Evolutionary conservation across 83 land plant species (phyloP), one percentile per base, ranked within the genome.

Genomic region (Diphasiastrum complanatum): DNA sequence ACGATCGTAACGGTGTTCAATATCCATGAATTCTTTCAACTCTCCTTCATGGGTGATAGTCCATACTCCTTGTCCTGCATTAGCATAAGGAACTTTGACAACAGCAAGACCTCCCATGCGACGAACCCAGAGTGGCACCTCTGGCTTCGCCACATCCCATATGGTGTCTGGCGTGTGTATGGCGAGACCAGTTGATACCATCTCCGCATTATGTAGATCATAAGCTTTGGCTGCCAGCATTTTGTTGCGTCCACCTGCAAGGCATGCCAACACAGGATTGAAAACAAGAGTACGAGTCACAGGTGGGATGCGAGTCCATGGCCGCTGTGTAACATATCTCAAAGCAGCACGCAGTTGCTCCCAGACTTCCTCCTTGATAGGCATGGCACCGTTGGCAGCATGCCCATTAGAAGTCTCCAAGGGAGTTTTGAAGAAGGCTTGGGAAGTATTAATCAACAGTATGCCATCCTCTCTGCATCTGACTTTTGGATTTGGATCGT

Each of bases 181-280:
- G 29, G 48, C 31, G 33, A 70, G 67, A 28, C 76, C 76, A n/a
- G 70, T 60, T 2, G 57, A 1, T 20, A 60, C 58, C 27, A 73
- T 66, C 71, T 73, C 76, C 10, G 76, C 76, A 43, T 73, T 73
- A 57, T 59, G 63, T 3, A 73, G 58, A 51, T 73, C 76, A 45
- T 73, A 73, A 25, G 76, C 76, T 61, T 73, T 73, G 1, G 76
- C 71, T 30, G 76, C 76, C 37, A 73, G 64, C 76, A 73, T 73
- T 30, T 73, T 73, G 71, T 66, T 73, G 33, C 76, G 46, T 2
- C 71, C 76, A 19, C 76, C 76, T 4, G 75, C 75, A 16, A 73
- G 52, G 49, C 76, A 73, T 4, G 76, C 76, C 27, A 73, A 26
- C 11, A 73, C 64, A 4, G 76, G 76, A 51, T 73, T 73, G 48